Evolutionary conservation across 2,329 filamentous ascomycete species (phyloP).

Genomic region (Sclerotinia minor): DNA sequence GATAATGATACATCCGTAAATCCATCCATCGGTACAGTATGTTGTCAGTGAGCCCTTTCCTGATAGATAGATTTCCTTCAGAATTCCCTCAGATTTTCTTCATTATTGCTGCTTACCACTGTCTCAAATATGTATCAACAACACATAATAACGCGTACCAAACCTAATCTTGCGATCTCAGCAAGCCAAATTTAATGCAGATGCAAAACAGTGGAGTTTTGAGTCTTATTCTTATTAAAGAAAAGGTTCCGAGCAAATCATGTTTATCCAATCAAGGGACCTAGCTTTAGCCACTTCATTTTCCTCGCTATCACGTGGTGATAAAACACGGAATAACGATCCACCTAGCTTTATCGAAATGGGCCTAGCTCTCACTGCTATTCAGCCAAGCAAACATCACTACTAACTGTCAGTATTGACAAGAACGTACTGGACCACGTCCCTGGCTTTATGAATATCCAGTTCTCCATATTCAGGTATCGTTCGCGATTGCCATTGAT

Average conservation of each 20-base stretch:
- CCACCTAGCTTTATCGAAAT: not conserved
- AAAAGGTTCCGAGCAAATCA: not conserved
- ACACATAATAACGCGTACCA: not conserved
- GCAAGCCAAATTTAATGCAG: not conserved
- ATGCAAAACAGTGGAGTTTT: not conserved
- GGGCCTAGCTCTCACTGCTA: not conserved
- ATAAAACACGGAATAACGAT: not conserved
- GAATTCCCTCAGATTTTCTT: no score
- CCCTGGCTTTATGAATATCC: not conserved
- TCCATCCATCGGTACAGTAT: not conserved
- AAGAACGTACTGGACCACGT: not conserved
- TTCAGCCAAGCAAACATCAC: constrained; percentile 7
- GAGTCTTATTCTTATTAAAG: not conserved
- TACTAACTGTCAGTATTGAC: not conserved
- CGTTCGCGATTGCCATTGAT: not conserved
- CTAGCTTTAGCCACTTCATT: no score
- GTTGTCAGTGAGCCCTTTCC: not conserved
- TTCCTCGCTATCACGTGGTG: not conserved
- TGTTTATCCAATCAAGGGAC: not conserved
- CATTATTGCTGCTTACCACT: no score
- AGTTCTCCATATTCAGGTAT: not conserved
- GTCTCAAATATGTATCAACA: constrained; percentile 5
- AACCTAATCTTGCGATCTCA: not conserved
- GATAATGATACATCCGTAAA: no score
- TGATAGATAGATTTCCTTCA: not conserved